phyloP scores from a whole-genome alignment of 1,139 yeast genomes.

The Candida mesenterica region DNA sequence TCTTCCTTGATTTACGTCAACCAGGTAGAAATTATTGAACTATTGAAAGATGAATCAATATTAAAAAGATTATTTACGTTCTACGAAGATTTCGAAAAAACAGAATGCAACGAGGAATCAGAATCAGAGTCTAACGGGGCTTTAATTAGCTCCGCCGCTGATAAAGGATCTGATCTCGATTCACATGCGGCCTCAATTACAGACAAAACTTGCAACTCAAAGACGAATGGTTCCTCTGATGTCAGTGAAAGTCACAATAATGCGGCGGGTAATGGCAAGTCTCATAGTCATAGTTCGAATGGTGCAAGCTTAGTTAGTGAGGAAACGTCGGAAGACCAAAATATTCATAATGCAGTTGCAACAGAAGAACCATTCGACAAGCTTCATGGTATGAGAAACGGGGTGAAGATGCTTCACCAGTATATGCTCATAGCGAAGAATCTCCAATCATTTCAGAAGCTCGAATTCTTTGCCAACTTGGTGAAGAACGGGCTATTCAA shows the following conservation, averaged over 20 bases:
- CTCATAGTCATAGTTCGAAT: too few relatives aligned
- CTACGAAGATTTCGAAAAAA: conserved; percentile 32
- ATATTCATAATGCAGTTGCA: too few relatives aligned
- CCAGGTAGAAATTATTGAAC: conserved; percentile 69
- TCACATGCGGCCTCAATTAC: too few relatives aligned
- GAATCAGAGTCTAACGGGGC: too few relatives aligned
- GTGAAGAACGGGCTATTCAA: conserved; percentile 69
- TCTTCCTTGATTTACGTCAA: conserved; percentile 64
- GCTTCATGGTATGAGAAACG: conserved; percentile 50
- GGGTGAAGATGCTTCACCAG: conserved; percentile 77
- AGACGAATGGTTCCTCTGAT: too few relatives aligned
- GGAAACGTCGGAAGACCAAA: too few relatives aligned
- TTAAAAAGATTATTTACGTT: conserved; percentile 55
- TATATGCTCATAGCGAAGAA: conserved; percentile 73
- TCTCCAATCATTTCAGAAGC: conserved; percentile 61
- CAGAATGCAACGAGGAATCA: conserved; percentile 1
- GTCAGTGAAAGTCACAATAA: too few relatives aligned
- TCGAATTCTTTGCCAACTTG: conserved; percentile 62
- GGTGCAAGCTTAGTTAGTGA: too few relatives aligned
- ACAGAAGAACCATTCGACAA: conserved; percentile 6
- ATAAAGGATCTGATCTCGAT: too few relatives aligned
- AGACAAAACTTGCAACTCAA: too few relatives aligned
- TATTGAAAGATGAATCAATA: conserved; percentile 55
- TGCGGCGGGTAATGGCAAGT: too few relatives aligned
- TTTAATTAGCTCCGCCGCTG: too few relatives aligned